phyloP scores from a whole-genome alignment of 805 yeast genomes.

The Saccharomycopsis sp. region DNA sequence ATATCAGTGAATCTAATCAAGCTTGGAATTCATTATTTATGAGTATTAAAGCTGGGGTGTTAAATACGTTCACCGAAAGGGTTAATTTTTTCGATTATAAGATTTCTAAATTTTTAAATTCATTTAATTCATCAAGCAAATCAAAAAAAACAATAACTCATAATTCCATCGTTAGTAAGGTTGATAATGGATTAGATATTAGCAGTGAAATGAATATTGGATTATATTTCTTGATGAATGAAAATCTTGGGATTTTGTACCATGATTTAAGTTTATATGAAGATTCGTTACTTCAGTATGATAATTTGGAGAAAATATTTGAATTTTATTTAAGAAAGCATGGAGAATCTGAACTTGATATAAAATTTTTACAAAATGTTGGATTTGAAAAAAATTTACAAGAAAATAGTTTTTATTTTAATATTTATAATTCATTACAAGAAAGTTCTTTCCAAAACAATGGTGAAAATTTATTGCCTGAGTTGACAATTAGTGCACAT shows the following conservation, averaged over 20 bases:
- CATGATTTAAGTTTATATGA: slow-evolving; percentile 51
- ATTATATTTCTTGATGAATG: slow-evolving; percentile 37
- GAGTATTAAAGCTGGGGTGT: slow-evolving; percentile 41
- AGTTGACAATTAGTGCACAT: slow-evolving; percentile 7
- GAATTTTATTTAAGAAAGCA: slow-evolving; percentile 21
- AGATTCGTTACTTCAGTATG: slow-evolving; percentile 51
- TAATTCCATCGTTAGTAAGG: neutral
- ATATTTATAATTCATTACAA: slow-evolving; percentile 14
- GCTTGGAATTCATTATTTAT: slow-evolving; percentile 42
- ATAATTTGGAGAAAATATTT: slow-evolving; percentile 34
- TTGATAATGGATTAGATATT: slow-evolving; percentile 19
- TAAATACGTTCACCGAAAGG: slow-evolving; percentile 47
- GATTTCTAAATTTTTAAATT: slow-evolving; percentile 29
- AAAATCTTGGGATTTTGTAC: slow-evolving; percentile 45
- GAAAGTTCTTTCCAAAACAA: slow-evolving; percentile 11
- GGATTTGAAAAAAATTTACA: slow-evolving; percentile 17
- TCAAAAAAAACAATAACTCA: neutral
- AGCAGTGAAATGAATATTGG: slow-evolving; percentile 41
- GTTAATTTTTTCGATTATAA: slow-evolving; percentile 35
- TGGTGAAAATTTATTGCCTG: slow-evolving; percentile 6
- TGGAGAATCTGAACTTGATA: slow-evolving; percentile 1
- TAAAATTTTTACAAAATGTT: slow-evolving; percentile 11
- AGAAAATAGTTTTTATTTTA: slow-evolving; percentile 18
- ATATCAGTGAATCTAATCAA: slow-evolving; percentile 36
- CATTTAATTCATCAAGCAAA: slow-evolving; percentile 14